Base-by-base conservation (phyloP, 1,284 basidiomycete species). In the Puccinia coronata region DNA sequence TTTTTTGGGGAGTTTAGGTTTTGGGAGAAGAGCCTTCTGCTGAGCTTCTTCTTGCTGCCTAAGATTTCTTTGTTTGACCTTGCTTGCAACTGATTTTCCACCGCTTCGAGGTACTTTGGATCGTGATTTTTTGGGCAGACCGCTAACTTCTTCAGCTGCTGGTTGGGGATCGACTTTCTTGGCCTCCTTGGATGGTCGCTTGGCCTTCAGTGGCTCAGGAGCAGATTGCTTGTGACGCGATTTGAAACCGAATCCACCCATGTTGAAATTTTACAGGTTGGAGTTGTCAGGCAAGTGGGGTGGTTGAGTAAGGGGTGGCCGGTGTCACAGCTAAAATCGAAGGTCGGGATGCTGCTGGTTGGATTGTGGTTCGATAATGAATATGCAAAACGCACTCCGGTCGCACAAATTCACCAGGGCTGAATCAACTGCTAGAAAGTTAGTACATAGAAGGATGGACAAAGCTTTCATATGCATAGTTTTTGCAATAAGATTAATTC, bases 41-140 rank as follows among this genome's bases (percentile, higher is more conserved):
- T 79, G 43, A 74, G 82, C 28, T 82, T 79, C 41, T 82, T 83
- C 41, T 83, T 82, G 36, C 83, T 83, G 55, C 80, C 82, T 34
- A 25, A 72, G 36, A 23, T 23, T 51, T 53, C 70, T 59, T 47
- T 61, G 47, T 65, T 80, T 80, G 28, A 63, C 9, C 63, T 80
- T 80, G 47, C 79, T 65, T 31, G 70, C 61, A 14, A 80, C 79
- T 41, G 79, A 80, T 73, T 80, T 80, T 51, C 79, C 79, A 53
- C 79, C 79, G 49, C 79, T 80, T 41, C 79, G 55, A 34, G 79
- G 79, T 0, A 80, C 49, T 51, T 80, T 80, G 11, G 71, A 28
- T 57, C 71, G 71, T 28, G 51, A 57, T 59, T 80, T 71, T 14
- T 77, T 61, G 20, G 65, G 65, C 49, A 55, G 41, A 23, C 25